A percentile compares a stretch with the other conserved stretches of the same genome.
Conservation (phyloP, 192 early-diverging fungal genomes). For the Coemansia sp. region DNA sequence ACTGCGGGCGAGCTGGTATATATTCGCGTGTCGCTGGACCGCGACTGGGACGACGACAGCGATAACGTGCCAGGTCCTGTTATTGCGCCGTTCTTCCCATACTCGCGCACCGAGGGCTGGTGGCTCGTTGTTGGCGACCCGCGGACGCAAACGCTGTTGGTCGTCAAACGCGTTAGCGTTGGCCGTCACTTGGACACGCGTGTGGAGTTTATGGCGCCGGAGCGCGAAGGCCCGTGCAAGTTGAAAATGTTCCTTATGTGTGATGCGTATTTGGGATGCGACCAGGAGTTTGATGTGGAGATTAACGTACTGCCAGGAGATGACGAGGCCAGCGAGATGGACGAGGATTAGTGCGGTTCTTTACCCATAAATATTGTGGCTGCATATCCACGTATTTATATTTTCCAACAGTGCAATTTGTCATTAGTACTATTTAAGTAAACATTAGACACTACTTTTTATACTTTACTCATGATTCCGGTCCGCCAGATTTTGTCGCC, state of each 20-base stretch:
- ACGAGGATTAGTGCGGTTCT: background rate
- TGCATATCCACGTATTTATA: background rate
- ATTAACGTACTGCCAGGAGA: slow-evolving; percentile 50
- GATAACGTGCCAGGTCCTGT: slow-evolving; percentile 76
- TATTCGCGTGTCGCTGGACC: slow-evolving; percentile 71
- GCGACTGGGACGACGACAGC: slow-evolving; percentile 77
- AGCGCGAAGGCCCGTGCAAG: slow-evolving; percentile 56
- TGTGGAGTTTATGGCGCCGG: slow-evolving; percentile 84
- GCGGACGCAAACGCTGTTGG: slow-evolving; percentile 70
- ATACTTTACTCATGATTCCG: slow-evolving; percentile 27
- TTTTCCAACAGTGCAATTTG: background rate
- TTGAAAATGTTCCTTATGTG: slow-evolving; percentile 90
- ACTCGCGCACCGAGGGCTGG: slow-evolving; percentile 90
- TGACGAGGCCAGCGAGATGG: slow-evolving; percentile 32
- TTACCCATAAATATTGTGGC: too few species aligned
- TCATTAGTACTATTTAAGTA: background rate
- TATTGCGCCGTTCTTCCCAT: slow-evolving; percentile 90
- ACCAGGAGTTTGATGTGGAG: slow-evolving; percentile 87
- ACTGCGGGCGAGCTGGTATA: slow-evolving; percentile 63
- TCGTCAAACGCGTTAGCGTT: slow-evolving; percentile 83
- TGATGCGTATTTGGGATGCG: slow-evolving; percentile 89
- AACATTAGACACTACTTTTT: too few species aligned
- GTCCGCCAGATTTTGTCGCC: slow-evolving; percentile 70
- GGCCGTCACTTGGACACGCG: slow-evolving; percentile 60
- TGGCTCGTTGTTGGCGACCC: slow-evolving; percentile 93